phyloP scores from a whole-genome alignment of 2,329 filamentous ascomycete genomes.

The Coniochaeta sp. region DNA sequence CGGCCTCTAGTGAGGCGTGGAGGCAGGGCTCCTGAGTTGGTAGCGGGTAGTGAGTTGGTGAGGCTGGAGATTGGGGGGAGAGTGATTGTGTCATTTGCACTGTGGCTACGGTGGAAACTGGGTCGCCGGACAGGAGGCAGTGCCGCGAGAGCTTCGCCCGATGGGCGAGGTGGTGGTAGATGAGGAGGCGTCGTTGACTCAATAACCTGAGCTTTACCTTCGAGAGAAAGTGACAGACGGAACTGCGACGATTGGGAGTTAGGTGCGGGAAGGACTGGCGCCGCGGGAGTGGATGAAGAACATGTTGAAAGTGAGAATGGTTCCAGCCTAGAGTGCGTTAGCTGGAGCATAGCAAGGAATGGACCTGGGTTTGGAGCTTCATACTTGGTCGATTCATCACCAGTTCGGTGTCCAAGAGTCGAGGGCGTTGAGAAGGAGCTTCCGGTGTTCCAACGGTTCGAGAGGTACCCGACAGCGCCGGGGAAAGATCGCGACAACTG shows the following conservation, averaged over 20 bases:
- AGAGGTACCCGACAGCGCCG: slow-evolving; percentile 39
- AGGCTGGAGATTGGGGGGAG: slow-evolving; percentile 48
- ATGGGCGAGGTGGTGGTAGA: slow-evolving; percentile 38
- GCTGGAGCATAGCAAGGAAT: neutral
- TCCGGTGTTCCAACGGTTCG: slow-evolving; percentile 49
- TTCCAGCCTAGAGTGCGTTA: slow-evolving; percentile 27
- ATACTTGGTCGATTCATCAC: slow-evolving; percentile 39
- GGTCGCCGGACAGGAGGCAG: slow-evolving; percentile 40
- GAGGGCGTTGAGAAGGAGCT: slow-evolving; percentile 44
- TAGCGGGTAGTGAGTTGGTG: slow-evolving; percentile 31
- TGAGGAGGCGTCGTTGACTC: slow-evolving; percentile 63
- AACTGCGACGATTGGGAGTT: slow-evolving; percentile 48
- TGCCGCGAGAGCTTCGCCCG: slow-evolving; percentile 34
- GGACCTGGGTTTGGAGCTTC: slow-evolving; percentile 5
- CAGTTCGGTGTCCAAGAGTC: slow-evolving; percentile 24
- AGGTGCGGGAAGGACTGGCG: slow-evolving; percentile 25
- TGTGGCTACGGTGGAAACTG: slow-evolving; percentile 62
- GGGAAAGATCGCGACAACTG: slow-evolving; percentile 31
- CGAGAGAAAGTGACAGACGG: slow-evolving; percentile 74
- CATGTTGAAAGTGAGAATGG: slow-evolving; percentile 34
- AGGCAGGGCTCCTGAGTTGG: slow-evolving; percentile 31
- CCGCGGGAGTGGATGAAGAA: slow-evolving; percentile 27
- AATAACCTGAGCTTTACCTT: slow-evolving; percentile 85
- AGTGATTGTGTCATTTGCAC: slow-evolving; percentile 52
- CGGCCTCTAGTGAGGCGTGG: slow-evolving; percentile 58